phyloP scores from a whole-genome alignment of 2,329 filamentous ascomycete genomes.

The Biscogniauxia sp. region DNA sequence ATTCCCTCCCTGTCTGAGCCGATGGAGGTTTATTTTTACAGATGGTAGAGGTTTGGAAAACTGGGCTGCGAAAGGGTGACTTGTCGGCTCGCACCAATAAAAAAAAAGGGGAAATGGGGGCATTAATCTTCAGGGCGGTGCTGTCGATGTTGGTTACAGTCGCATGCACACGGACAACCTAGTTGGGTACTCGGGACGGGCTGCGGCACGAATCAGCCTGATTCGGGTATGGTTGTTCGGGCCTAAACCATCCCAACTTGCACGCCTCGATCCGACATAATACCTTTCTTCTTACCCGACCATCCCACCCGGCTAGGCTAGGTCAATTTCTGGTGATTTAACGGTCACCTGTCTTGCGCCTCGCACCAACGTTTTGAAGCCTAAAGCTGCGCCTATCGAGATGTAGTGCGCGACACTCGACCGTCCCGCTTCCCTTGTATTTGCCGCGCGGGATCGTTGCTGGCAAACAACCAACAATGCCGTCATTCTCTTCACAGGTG shows the following conservation, averaged over 20 bases:
- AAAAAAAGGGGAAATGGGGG: not conserved
- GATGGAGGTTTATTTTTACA: not conserved
- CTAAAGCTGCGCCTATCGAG: slow-evolving; percentile 1
- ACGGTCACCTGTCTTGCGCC: not conserved
- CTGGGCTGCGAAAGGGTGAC: not conserved
- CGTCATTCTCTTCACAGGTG: slow-evolving; percentile 19
- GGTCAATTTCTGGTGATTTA: not conserved
- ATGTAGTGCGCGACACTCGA: not conserved
- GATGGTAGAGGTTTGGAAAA: not conserved
- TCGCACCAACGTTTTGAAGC: slow-evolving; percentile 1
- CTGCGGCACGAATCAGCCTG: slow-evolving; percentile 4
- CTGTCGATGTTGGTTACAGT: slow-evolving; percentile 14
- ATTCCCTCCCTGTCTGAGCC: not conserved
- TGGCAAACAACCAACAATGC: slow-evolving; percentile 1
- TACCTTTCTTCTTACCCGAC: not conserved
- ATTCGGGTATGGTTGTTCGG: slow-evolving; percentile 5
- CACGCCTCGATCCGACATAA: slow-evolving; percentile 6
- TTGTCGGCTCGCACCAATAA: not conserved
- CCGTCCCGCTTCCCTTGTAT: not conserved
- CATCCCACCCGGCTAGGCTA: not conserved
- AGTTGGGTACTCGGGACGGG: not conserved
- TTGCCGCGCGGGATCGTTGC: slow-evolving; percentile 17
- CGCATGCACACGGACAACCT: not conserved
- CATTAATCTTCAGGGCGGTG: slow-evolving; percentile 3
- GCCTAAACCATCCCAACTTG: not conserved